Conservation (phyloP, 306 rosid species). For the Prosopis cineraria region DNA sequence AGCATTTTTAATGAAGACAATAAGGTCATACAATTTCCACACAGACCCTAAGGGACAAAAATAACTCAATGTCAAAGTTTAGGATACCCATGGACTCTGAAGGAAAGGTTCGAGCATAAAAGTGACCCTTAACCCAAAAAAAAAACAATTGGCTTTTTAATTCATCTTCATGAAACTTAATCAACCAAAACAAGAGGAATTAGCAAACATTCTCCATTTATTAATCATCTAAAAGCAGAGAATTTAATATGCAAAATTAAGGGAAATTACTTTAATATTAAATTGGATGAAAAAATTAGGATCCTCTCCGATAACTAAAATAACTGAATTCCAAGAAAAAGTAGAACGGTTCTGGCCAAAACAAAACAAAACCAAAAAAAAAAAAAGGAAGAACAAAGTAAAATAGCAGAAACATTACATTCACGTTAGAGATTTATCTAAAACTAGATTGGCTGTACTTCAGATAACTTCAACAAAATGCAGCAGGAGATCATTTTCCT, state of each 20-base stretch:
- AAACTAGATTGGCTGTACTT: neutral
- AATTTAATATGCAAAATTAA: neutral
- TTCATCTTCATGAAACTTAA: conserved; percentile 12
- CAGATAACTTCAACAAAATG: neutral
- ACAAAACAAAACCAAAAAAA: no score
- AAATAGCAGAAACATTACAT: neutral
- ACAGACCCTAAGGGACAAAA: no score
- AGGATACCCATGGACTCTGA: no score
- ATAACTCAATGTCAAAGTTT: no score
- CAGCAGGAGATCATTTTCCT: conserved; percentile 1
- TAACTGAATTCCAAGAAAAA: neutral
- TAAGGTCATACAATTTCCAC: neutral
- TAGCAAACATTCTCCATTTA: neutral
- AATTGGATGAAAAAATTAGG: neutral
- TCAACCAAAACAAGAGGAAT: conserved; percentile 14
- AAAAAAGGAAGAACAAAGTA: neutral
- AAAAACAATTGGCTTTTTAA: neutral
- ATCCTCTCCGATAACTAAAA: conserved; percentile 1
- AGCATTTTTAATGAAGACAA: neutral
- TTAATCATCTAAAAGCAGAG: neutral
- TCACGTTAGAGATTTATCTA: neutral
- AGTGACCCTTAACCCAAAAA: no score
- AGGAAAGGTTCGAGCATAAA: no score
- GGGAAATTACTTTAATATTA: neutral
- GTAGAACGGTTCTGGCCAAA: neutral